A percentile compares a stretch with the other conserved stretches of the same genome.
Conservation (phyloP, 2,329 filamentous ascomycete species). For the Phyllosticta citribraziliensis region DNA sequence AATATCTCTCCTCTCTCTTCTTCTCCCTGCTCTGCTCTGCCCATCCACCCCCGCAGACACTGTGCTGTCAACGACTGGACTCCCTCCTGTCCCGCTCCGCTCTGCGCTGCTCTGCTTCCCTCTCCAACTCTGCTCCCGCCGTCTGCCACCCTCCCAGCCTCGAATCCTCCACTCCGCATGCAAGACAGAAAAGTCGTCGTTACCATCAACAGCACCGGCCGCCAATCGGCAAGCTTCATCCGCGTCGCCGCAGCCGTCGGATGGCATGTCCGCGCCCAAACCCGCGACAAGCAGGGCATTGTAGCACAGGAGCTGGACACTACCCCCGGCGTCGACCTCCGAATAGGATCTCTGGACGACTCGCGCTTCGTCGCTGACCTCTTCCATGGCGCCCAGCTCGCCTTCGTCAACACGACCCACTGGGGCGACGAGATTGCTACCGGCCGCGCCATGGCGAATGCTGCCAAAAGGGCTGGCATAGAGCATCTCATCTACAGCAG, state of each 20-base stretch:
- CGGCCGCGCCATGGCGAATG: constrained; percentile 78
- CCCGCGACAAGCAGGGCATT: constrained; percentile 76
- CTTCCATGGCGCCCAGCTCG: constrained; percentile 75
- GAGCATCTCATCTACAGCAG: constrained; percentile 94
- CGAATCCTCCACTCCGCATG: constrained; percentile 19
- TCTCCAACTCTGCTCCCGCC: background rate
- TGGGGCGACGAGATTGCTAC: constrained; percentile 92
- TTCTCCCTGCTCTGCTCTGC: background rate
- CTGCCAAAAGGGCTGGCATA: constrained; percentile 73
- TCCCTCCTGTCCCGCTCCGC: background rate
- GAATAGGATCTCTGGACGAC: constrained; percentile 57
- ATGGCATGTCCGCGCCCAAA: constrained; percentile 84
- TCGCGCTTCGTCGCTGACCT: constrained; percentile 68
- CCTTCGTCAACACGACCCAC: constrained; percentile 96
- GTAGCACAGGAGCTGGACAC: constrained; percentile 77
- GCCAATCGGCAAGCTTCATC: constrained; percentile 91
- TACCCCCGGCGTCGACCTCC: constrained; percentile 70
- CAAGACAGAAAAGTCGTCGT: constrained; percentile 63
- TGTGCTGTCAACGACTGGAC: background rate
- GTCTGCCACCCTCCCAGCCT: constrained; percentile 1
- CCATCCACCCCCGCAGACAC: background rate
- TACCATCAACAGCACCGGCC: constrained; percentile 90
- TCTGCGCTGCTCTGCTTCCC: background rate
- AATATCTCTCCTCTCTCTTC: constrained; percentile 6
- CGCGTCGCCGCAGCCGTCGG: constrained; percentile 89